A percentile compares a stretch with the other conserved stretches of the same genome.
These are phyloP conservation scores for Vigna reflexopilosa DNA, from an alignment of 306 rosid species.

Conservation along the genomic window DNA sequence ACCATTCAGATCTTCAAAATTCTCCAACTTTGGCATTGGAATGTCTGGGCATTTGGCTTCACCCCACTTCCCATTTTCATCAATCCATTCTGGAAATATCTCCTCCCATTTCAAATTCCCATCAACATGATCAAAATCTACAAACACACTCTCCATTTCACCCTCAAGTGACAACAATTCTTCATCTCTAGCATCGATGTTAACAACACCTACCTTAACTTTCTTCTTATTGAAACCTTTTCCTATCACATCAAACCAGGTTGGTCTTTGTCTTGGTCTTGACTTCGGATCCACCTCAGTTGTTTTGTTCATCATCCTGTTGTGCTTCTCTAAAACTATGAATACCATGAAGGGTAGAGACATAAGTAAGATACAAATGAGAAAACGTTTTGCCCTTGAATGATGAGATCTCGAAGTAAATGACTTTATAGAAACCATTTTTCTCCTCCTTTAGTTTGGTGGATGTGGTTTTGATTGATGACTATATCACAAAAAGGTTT, in stretches of 20 bases:
- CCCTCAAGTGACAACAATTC: background rate
- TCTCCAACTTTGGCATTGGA: slow-evolving; percentile 56
- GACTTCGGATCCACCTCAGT: background rate
- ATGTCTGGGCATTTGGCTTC: slow-evolving; percentile 64
- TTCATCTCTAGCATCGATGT: slow-evolving; percentile 33
- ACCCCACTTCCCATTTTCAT: slow-evolving; percentile 54
- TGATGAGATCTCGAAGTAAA: slow-evolving; percentile 32
- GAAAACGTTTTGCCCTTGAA: slow-evolving; percentile 36
- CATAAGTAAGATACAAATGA: slow-evolving; percentile 42
- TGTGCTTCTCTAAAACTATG: slow-evolving; percentile 1
- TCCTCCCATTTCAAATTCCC: slow-evolving; percentile 57
- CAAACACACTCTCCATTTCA: slow-evolving; percentile 31
- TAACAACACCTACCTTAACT: slow-evolving; percentile 67
- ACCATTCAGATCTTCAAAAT: slow-evolving; percentile 59
- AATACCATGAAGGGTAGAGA: slow-evolving; percentile 34
- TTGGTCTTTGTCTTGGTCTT: background rate
- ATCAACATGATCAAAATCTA: slow-evolving; percentile 48
- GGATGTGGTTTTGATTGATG: slow-evolving; percentile 1
- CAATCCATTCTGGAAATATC: slow-evolving; percentile 74
- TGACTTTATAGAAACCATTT: slow-evolving; percentile 48
- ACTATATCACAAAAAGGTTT: background rate
- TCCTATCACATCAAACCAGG: slow-evolving; percentile 53
- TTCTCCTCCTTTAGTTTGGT: background rate
- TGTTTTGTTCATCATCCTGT: background rate
- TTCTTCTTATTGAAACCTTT: slow-evolving; percentile 30